Percentiles rank a stretch among this genome's conserved stretches.
Conservation (phyloP, 1,284 basidiomycete genomes). For the Thecaphora thlaspeos region DNA sequence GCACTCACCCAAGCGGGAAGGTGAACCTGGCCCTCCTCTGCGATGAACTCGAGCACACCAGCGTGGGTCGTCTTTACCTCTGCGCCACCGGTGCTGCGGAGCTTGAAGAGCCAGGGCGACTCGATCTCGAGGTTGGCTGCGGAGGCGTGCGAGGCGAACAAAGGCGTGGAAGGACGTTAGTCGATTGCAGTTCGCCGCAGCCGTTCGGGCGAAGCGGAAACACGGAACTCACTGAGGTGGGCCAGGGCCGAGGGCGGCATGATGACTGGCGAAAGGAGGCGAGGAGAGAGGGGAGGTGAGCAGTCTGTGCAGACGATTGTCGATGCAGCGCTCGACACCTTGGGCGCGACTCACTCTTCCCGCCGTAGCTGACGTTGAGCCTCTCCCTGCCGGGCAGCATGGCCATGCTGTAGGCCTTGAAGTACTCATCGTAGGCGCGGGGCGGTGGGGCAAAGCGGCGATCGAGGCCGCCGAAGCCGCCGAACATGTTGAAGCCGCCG, state of each 20-base stretch:
- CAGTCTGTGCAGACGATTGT: not conserved
- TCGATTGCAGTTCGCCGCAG: no score
- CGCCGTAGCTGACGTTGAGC: constrained; percentile 87
- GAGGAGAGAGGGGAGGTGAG: not conserved
- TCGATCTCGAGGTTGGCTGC: constrained; percentile 80
- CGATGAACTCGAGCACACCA: constrained; percentile 98
- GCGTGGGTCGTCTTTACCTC: constrained; percentile 70
- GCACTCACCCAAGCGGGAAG: constrained; percentile 84
- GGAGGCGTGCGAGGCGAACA: no score
- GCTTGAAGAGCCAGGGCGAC: constrained; percentile 91
- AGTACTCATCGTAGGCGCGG: constrained; percentile 54
- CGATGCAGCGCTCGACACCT: no score
- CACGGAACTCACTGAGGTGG: constrained; percentile 67
- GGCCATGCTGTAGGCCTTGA: constrained; percentile 74
- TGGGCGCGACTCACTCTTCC: constrained; percentile 76
- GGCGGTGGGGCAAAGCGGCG: constrained; percentile 43
- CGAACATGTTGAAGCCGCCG: constrained; percentile 21
- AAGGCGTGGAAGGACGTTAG: no score
- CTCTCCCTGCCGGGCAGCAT: constrained; percentile 79
- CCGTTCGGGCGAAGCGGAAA: constrained; percentile 7
- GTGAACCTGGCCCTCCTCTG: constrained; percentile 91
- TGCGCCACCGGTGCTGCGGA: constrained; percentile 71
- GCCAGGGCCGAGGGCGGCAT: constrained; percentile 95
- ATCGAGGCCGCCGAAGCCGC: constrained; percentile 39
- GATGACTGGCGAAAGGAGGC: constrained; percentile 67